Conservation (phyloP, 768 basidiomycete species). For the Naganishia antarctica region DNA sequence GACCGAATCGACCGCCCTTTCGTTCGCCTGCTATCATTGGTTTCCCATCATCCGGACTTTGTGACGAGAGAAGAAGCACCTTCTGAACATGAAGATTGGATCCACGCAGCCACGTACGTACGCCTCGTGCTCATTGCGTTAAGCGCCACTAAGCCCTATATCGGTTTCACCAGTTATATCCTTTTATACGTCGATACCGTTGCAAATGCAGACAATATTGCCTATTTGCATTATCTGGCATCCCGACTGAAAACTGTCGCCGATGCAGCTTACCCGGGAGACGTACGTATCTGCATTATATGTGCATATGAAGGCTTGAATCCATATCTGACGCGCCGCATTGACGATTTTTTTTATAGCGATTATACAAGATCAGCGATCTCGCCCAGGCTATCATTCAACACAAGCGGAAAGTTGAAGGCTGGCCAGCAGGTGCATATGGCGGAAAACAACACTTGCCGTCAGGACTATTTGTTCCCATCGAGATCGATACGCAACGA, state of each 20-base stretch:
- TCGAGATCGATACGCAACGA: slow-evolving; percentile 4
- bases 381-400: slow-evolving; percentile 83
- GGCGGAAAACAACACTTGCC: slow-evolving; percentile 77
- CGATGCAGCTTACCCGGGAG: slow-evolving; percentile 64
- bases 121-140: background rate
- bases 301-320: background rate
- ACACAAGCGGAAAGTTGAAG: slow-evolving; percentile 58
- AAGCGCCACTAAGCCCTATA: background rate
- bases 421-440: slow-evolving; percentile 73
- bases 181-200: slow-evolving; percentile 79
- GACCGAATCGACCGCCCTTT: slow-evolving; percentile 76
- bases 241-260: slow-evolving; percentile 78
- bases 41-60: slow-evolving; percentile 95
- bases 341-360: slow-evolving; percentile 53
- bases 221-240: slow-evolving; percentile 76
- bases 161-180: slow-evolving; percentile 65
- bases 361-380: slow-evolving; percentile 80
- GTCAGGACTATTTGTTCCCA: slow-evolving; percentile 64
- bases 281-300: slow-evolving; percentile 58
- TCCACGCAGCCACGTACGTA: slow-evolving; percentile 74
- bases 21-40: slow-evolving; percentile 74
- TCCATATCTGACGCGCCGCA: slow-evolving; percentile 3
- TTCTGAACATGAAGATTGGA: slow-evolving; percentile 60
- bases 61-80: slow-evolving; percentile 41
- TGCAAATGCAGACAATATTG: slow-evolving; percentile 71